Percentiles rank a stretch among this genome's conserved stretches.
Evolutionary conservation across 2,329 filamentous ascomycete genomes (phyloP).

Genomic region (Epicoccum sorghinum): DNA sequence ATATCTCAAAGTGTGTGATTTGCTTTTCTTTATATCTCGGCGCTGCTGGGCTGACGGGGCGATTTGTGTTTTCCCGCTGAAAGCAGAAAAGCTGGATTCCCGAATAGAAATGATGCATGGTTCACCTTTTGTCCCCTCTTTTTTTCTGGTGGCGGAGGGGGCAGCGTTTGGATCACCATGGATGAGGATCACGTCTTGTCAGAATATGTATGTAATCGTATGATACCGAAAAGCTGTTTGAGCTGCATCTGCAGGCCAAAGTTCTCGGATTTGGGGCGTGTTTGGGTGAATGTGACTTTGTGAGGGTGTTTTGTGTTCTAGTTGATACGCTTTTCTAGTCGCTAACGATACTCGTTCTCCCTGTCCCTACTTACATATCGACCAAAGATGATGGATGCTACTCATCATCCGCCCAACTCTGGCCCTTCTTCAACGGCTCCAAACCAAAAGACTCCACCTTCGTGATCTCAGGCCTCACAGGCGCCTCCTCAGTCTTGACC

Average conservation of each 20-base stretch:
- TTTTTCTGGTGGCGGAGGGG: conserved; percentile 1
- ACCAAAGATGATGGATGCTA: neutral
- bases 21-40: neutral
- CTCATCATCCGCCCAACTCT: conserved; percentile 54
- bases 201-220: conserved; percentile 27
- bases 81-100: too few species aligned
- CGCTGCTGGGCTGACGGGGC: conserved; percentile 1
- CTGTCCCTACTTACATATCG: neutral
- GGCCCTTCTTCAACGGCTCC: conserved; percentile 37
- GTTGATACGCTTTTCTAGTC: too few species aligned
- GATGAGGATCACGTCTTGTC: conserved; percentile 17
- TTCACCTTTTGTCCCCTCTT: neutral
- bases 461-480: conserved; percentile 33
- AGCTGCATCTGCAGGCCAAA: neutral
- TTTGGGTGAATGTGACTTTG: too few species aligned
- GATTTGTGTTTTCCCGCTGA: too few species aligned
- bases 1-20: too few species aligned
- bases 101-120: neutral
- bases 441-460: conserved; percentile 44
- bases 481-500: conserved; percentile 13
- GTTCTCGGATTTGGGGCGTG: too few species aligned
- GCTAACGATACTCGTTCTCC: neutral
- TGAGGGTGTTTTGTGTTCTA: too few species aligned
- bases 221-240: conserved; percentile 14
- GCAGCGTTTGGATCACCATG: neutral